These are phyloP conservation scores for Rhododendron ovatum DNA, from an alignment of 148 eudicot genomes.

Conservation along the genomic window DNA sequence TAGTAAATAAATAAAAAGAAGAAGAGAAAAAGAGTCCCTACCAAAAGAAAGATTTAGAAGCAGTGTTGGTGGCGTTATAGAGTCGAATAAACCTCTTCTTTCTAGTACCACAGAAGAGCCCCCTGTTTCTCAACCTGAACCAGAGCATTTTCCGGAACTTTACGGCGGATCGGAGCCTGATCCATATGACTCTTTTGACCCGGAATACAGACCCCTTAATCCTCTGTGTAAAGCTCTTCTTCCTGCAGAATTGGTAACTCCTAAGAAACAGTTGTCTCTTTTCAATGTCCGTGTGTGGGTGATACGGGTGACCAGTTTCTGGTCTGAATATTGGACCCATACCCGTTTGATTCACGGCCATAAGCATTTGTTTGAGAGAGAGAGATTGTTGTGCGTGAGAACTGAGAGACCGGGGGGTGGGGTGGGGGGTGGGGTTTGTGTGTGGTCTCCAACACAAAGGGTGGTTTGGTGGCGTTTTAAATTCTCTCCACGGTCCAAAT, in stretches of 20 bases:
- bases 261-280: constrained; percentile 74
- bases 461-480: neutral
- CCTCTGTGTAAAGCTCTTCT: constrained; percentile 48
- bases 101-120: constrained; percentile 25
- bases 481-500: neutral
- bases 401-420: neutral
- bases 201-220: constrained; percentile 42
- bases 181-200: constrained; percentile 42
- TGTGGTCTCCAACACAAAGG: neutral
- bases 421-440: neutral
- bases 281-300: constrained; percentile 45
- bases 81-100: constrained; percentile 27
- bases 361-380: neutral
- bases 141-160: constrained; percentile 50
- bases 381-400: neutral
- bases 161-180: constrained; percentile 40
- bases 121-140: constrained; percentile 45
- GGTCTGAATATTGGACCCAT: constrained; percentile 14
- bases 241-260: constrained; percentile 82
- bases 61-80: neutral
- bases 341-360: constrained; percentile 15
- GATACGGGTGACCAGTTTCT: constrained; percentile 14
- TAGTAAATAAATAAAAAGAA: neutral
- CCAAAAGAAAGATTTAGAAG: neutral
- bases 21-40: neutral